Base-by-base conservation (phyloP, 257 asterid genomes). In the Solanum appendiculatum region DNA sequence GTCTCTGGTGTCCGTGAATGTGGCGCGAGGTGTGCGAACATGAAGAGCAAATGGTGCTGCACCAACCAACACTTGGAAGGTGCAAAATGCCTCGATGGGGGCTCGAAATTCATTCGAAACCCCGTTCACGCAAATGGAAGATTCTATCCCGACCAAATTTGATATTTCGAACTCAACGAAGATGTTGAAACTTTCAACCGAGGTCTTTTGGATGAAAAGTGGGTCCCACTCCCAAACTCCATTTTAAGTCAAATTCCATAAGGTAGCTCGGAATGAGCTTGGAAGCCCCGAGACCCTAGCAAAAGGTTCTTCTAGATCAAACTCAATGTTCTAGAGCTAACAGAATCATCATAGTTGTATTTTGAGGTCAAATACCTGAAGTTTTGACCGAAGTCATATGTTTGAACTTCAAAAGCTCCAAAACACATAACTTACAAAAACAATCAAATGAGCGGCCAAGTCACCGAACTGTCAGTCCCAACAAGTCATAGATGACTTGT, bases 71-170 rank as follows among this genome's bases (percentile, higher is more conserved):
- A 7, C 20, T 56, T 56, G 12, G 25, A 56, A 56, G 5, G 25
- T 20, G 2, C 25, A 56, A 56, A 56, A 56, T 56, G 5, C 64
- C 64, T 56, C 25, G 8, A 56, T 23, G 5, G 64, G 64, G 64
- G n/a, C 1, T 20, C 12, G 1, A 0, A 4, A 20, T 21, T 56
- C 5, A 2, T 20, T 56, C 2, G 1, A 0, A 20, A 56, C 12
- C 2, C 1, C 1, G 3, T 20, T 25, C 9, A 56, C 5, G 12
- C 11, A 21, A 56, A 56, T 56, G 25, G 1, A 56, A 54, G 25
- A 56, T 20, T 56, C 25, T 20, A 7, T 2, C 64, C 64, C 25
- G 3, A 1, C 25, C 25, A 56, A 56, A 2, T 20, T 56, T 11
- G 3, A 7, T 56, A 56, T 20, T 7, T 1, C 1, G 25, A 0